Evolutionary conservation across 176 grass and related monocot genomes (phyloP).

Genomic region (Avena sativa): DNA sequence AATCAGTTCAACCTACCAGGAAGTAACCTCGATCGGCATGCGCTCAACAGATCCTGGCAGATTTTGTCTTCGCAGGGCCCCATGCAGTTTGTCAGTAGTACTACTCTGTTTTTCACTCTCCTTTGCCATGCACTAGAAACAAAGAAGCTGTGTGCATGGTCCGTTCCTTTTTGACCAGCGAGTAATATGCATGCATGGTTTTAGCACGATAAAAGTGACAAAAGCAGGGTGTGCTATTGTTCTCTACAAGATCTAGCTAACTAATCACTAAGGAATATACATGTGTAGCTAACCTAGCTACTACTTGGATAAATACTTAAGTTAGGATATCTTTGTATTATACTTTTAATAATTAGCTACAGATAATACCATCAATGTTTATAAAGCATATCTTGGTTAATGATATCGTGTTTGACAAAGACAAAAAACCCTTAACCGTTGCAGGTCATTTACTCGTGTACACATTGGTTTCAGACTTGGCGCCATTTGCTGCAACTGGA

Average conservation of each 20-base stretch:
- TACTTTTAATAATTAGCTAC: too few relatives aligned
- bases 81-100: too few relatives aligned
- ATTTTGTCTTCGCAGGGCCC: background rate
- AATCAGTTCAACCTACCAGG: background rate
- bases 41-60: background rate
- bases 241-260: background rate
- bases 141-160: conserved; percentile 46
- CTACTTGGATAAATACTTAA: too few relatives aligned
- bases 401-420: too few relatives aligned
- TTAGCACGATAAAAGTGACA: background rate
- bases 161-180: conserved; percentile 43
- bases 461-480: too few relatives aligned
- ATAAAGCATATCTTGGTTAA: too few relatives aligned
- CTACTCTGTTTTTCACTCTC: background rate
- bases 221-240: background rate
- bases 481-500: too few relatives aligned
- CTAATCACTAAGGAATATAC: background rate
- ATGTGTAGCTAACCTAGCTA: background rate
- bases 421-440: too few relatives aligned
- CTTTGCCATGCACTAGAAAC: conserved; percentile 41
- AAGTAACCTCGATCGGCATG: background rate
- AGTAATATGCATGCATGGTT: background rate
- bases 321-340: too few relatives aligned
- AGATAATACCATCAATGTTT: too few relatives aligned
- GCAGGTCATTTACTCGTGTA: too few relatives aligned